These are phyloP conservation scores for Hypoxylon fragiforme DNA, from an alignment of 495 filamentous ascomycete genomes.

Conservation along the genomic window DNA sequence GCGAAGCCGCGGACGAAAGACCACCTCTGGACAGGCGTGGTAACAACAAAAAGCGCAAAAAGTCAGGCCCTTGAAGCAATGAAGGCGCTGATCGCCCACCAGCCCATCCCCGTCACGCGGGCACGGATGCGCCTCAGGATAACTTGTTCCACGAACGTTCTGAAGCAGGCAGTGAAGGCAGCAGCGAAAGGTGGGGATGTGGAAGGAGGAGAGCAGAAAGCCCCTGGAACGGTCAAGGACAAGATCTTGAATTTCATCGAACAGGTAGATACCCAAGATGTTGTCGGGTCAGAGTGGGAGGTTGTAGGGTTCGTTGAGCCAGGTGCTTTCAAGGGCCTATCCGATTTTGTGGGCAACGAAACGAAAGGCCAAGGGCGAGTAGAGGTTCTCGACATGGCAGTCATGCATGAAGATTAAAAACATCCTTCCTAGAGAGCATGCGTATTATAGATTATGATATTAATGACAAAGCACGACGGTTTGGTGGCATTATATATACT, in stretches of 20 bases:
- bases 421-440: not conserved
- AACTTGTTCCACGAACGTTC: constrained; percentile 70
- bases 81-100: constrained; percentile 90
- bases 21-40: constrained; percentile 82
- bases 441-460: constrained; percentile 29
- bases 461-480: constrained; percentile 6
- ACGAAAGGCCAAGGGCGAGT: constrained; percentile 89
- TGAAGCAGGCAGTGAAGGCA: constrained; percentile 81
- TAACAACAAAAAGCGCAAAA: constrained; percentile 84
- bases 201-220: constrained; percentile 61
- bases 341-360: constrained; percentile 84
- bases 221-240: constrained; percentile 82
- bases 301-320: constrained; percentile 91
- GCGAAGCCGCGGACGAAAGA: constrained; percentile 45
- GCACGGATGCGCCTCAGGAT: constrained; percentile 91
- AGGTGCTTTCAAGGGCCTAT: constrained; percentile 87
- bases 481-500: too few relatives aligned
- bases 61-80: constrained; percentile 95
- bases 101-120: constrained; percentile 87
- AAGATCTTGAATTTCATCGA: constrained; percentile 84
- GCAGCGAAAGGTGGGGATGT: constrained; percentile 55
- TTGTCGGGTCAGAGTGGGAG: constrained; percentile 78
- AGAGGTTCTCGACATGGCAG: constrained; percentile 95
- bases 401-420: constrained; percentile 69
- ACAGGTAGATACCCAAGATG: constrained; percentile 84